A percentile compares a stretch with the other conserved stretches of the same genome.
phyloP scores from a whole-genome alignment of 306 rosid species.

The Rosa multiflora region DNA sequence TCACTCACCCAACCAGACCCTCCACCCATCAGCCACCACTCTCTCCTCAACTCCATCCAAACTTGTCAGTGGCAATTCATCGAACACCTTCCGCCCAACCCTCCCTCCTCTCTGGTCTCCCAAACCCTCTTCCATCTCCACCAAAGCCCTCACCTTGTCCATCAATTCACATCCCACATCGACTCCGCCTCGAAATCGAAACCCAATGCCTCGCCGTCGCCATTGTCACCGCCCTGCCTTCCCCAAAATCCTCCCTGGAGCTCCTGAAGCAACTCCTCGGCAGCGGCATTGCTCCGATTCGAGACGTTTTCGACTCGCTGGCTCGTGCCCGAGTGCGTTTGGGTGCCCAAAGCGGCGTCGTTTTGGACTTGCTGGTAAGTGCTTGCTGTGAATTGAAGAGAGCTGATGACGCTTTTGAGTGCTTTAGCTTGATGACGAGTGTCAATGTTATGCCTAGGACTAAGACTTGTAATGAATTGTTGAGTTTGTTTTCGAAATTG shows the following conservation, averaged over 20 bases:
- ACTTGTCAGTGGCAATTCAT: conserved; percentile 87
- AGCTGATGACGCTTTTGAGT: conserved; percentile 53
- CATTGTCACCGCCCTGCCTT: conserved; percentile 47
- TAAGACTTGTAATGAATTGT: conserved; percentile 61
- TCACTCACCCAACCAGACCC: conserved; percentile 20
- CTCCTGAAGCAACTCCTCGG: conserved; percentile 45
- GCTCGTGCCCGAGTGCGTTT: conserved; percentile 33
- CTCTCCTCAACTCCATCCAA: conserved; percentile 37
- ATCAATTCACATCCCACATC: conserved; percentile 41
- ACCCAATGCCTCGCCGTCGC: conserved; percentile 53
- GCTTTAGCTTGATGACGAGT: conserved; percentile 61
- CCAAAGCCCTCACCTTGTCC: conserved; percentile 46
- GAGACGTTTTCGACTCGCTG: conserved; percentile 40
- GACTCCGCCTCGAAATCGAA: conserved; percentile 36
- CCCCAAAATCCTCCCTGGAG: conserved; percentile 46
- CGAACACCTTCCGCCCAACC: conserved; percentile 53
- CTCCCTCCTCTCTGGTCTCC: conserved; percentile 51
- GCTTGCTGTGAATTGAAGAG: conserved; percentile 59
- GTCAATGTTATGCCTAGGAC: conserved; percentile 44
- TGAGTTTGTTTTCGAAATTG: conserved; percentile 54
- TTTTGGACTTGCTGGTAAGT: conserved; percentile 48
- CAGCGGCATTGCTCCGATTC: conserved; percentile 24
- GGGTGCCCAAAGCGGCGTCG: conserved; percentile 26
- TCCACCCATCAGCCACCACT: conserved; percentile 31
- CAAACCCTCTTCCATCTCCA: conserved; percentile 47